These are phyloP conservation scores for Penicillium sp. DNA, from an alignment of 2,329 filamentous ascomycete species.

Conservation along the genomic window DNA sequence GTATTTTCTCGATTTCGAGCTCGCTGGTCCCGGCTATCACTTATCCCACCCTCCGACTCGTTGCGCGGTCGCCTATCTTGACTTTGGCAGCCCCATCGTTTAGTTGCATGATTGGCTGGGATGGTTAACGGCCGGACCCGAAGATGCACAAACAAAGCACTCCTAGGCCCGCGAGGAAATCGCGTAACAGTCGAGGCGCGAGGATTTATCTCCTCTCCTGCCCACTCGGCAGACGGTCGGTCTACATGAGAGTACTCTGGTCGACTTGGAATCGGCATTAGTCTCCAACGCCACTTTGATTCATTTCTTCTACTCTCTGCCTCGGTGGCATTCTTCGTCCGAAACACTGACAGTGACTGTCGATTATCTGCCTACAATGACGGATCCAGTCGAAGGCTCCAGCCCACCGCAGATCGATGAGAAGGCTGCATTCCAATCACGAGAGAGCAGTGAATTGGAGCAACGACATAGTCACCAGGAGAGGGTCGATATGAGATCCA, in stretches of 20 bases:
- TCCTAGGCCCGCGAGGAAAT: background rate
- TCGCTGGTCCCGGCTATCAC: slow-evolving; percentile 14
- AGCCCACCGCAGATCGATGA: slow-evolving; percentile 26
- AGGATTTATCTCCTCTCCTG: background rate
- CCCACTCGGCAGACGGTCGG: background rate
- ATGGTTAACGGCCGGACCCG: slow-evolving; percentile 6
- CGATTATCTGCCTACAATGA: slow-evolving; percentile 7
- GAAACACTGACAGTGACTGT: background rate
- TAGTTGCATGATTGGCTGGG: background rate
- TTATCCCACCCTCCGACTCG: slow-evolving; percentile 1
- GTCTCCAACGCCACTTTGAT: too few relatives aligned
- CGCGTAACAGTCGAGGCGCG: background rate
- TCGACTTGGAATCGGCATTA: too few relatives aligned
- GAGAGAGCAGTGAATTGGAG: slow-evolving; percentile 29
- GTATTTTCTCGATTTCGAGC: slow-evolving; percentile 23
- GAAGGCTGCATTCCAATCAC: slow-evolving; percentile 27
- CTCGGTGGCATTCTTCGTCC: background rate
- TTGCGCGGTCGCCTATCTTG: background rate
- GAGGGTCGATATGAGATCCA: slow-evolving; percentile 47
- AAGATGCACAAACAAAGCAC: background rate
- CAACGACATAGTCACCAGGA: slow-evolving; percentile 46
- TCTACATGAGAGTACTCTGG: background rate
- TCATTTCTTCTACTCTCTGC: background rate
- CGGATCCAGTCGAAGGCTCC: slow-evolving; percentile 18
- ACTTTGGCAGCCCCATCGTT: background rate